Conservation (phyloP, 495 filamentous ascomycete genomes). For the Xylona heveae region DNA sequence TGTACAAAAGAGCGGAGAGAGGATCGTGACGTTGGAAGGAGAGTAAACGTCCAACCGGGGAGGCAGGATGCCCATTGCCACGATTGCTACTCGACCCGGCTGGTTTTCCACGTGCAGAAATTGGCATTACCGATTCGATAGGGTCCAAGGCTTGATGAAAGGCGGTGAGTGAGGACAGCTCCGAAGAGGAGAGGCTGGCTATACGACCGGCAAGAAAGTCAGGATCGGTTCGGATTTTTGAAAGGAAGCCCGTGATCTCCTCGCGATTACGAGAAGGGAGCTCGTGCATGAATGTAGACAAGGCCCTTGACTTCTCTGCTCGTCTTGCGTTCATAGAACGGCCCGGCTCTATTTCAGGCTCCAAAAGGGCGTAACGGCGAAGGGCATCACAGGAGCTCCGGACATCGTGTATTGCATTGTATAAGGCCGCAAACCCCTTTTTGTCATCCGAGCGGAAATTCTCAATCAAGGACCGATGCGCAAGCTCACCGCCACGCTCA, state of each 20-base stretch:
- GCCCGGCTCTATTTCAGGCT: conserved; percentile 41
- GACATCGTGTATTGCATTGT: conserved; percentile 75
- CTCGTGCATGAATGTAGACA: conserved; percentile 58
- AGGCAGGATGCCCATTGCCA: conserved; percentile 26
- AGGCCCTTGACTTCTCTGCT: conserved; percentile 13
- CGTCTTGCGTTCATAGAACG: conserved; percentile 12
- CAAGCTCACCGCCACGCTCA: conserved; percentile 52
- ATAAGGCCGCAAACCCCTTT: conserved; percentile 64
- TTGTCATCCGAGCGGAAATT: conserved; percentile 79
- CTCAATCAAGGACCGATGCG: conserved; percentile 70
- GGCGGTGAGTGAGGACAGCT: conserved; percentile 50
- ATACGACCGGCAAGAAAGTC: conserved; percentile 72
- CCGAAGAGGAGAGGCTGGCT: conserved; percentile 43
- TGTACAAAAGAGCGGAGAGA: conserved; percentile 66
- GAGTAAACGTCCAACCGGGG: conserved; percentile 45
- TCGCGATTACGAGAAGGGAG: conserved; percentile 55
- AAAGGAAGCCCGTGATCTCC: conserved; percentile 58
- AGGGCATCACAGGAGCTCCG: conserved; percentile 63
- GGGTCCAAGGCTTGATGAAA: conserved; percentile 58
- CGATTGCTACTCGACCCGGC: background rate
- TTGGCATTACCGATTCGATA: conserved; percentile 42
- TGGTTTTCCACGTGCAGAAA: conserved; percentile 4
- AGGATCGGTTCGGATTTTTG: conserved; percentile 60
- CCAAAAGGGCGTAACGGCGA: conserved; percentile 42
- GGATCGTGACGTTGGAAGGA: conserved; percentile 79